Evolutionary conservation across 345 rosid genomes (phyloP).

Genomic region (Kernera saxatilis): DNA sequence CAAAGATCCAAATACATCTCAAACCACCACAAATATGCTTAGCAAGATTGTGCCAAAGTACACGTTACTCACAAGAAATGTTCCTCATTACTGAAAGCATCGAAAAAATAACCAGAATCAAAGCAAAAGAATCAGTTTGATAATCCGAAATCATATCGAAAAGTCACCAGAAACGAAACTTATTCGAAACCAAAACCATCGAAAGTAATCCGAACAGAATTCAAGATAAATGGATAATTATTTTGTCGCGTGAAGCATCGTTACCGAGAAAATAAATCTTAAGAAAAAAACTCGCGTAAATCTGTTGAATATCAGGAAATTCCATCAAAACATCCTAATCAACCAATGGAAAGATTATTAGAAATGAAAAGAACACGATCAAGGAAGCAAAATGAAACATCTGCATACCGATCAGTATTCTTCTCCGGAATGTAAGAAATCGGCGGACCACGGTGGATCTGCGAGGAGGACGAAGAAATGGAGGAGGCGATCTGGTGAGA

Average conservation of each 20-base stretch:
- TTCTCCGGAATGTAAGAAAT: background rate
- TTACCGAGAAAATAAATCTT: background rate
- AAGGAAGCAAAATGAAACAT: background rate
- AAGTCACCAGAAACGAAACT: background rate
- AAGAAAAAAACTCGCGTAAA: background rate
- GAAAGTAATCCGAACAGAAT: background rate
- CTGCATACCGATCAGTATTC: background rate
- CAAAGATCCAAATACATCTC: background rate
- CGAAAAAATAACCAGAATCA: background rate
- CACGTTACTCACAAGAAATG: background rate
- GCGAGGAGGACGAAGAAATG: background rate
- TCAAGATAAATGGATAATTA: background rate
- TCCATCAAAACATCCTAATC: background rate
- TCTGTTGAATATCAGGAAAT: background rate
- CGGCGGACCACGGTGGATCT: constrained; percentile 11
- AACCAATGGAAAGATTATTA: background rate
- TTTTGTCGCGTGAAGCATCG: background rate
- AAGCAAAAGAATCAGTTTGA: background rate
- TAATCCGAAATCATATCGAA: background rate
- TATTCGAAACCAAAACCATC: background rate
- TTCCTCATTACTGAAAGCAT: background rate
- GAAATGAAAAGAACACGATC: background rate
- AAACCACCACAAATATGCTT: background rate
- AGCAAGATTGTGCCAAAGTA: background rate
- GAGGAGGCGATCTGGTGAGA: constrained; percentile 17